These are phyloP conservation scores for Ascochyta pisi DNA, from an alignment of 2,329 filamentous ascomycete genomes.

Conservation along the genomic window DNA sequence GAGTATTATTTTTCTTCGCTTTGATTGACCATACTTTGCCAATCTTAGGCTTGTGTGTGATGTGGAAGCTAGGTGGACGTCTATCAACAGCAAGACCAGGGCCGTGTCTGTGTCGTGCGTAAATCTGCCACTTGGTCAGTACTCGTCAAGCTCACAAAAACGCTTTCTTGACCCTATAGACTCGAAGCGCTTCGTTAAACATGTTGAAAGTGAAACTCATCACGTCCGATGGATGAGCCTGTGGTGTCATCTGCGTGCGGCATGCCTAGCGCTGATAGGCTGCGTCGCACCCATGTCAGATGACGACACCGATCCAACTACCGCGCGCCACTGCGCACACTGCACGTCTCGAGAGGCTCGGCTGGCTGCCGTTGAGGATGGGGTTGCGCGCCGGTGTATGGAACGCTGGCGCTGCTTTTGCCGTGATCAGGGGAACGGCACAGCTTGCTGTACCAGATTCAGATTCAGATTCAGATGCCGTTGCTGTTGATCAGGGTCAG, in stretches of 20 bases:
- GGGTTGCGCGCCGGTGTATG: background rate
- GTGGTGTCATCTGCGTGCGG: background rate
- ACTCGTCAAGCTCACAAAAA: too few relatives aligned
- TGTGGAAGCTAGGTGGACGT: too few relatives aligned
- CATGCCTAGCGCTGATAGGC: constrained; percentile 12
- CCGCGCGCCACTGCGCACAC: constrained; percentile 4
- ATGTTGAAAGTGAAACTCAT: background rate
- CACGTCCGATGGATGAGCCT: background rate
- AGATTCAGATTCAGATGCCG: background rate
- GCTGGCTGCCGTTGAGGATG: background rate
- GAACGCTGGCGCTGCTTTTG: background rate
- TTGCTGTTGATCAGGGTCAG: background rate
- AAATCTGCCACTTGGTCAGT: too few relatives aligned
- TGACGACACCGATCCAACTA: constrained; percentile 12
- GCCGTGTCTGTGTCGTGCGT: too few relatives aligned
- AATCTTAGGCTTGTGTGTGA: too few relatives aligned
- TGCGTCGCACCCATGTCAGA: background rate
- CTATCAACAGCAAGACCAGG: too few relatives aligned
- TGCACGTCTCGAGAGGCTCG: background rate
- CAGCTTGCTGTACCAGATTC: background rate
- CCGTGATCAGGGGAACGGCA: background rate
- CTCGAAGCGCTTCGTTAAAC: background rate
- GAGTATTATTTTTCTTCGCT: too few relatives aligned
- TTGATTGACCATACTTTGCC: too few relatives aligned
- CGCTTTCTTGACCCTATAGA: background rate